Conservation (phyloP, 106 monocot species). For the Dactylorhiza incarnata region DNA sequence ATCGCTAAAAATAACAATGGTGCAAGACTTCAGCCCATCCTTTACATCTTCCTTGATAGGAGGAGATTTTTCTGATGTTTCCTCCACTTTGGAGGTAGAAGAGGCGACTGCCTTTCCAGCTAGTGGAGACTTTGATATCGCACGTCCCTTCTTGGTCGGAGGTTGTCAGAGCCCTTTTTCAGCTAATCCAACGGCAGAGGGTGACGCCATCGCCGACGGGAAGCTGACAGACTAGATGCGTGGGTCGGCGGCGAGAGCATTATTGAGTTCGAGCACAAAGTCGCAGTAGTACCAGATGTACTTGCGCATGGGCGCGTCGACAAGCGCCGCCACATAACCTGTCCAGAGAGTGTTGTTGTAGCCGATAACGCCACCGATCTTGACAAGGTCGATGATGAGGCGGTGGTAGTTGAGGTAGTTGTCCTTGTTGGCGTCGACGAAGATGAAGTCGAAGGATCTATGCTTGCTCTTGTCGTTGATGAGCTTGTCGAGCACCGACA, state of each 20-base stretch:
- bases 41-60: too few species aligned
- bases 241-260: slow-evolving; percentile 34
- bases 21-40: too few species aligned
- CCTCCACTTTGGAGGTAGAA: too few species aligned
- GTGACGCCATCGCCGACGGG: slow-evolving; percentile 73
- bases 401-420: slow-evolving; percentile 80
- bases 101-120: too few species aligned
- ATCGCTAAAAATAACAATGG: too few species aligned
- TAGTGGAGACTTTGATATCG: too few species aligned
- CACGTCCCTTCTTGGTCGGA: too few species aligned
- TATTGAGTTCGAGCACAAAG: slow-evolving; percentile 68
- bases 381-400: slow-evolving; percentile 52
- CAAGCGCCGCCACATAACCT: slow-evolving; percentile 48
- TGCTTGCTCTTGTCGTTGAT: slow-evolving; percentile 23
- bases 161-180: too few species aligned
- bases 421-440: slow-evolving; percentile 80
- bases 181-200: slow-evolving; percentile 32
- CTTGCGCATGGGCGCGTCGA: slow-evolving; percentile 51
- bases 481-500: slow-evolving; percentile 49
- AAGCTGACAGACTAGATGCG: slow-evolving; percentile 58
- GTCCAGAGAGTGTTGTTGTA: slow-evolving; percentile 79
- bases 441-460: slow-evolving; percentile 61
- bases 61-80: too few species aligned
- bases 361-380: slow-evolving; percentile 52
- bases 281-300: slow-evolving; percentile 60